phyloP scores from a whole-genome alignment of 805 yeast species.

The Kluyveromyces dobzhanskii region DNA sequence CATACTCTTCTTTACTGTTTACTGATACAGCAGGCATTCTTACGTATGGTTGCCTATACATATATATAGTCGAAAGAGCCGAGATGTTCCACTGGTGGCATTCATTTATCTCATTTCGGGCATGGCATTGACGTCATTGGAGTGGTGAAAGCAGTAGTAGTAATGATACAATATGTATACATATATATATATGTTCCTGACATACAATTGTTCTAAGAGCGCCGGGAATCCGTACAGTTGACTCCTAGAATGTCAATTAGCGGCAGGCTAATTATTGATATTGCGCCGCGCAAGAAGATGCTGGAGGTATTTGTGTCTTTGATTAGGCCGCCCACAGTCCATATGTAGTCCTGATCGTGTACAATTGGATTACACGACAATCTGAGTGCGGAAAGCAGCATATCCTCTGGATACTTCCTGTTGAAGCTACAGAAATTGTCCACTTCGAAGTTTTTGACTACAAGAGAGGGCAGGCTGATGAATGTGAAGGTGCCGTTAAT shows the following conservation, averaged over 20 bases:
- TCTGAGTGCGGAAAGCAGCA: neutral
- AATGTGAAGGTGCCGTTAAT: neutral
- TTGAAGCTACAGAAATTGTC: neutral
- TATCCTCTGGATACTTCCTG: neutral
- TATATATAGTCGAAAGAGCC: no score
- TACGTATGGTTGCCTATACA: no score
- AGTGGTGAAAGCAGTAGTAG: no score
- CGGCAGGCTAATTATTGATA: slow-evolving; percentile 23
- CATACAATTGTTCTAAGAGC: no score
- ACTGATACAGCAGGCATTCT: no score
- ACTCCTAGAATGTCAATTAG: slow-evolving; percentile 15
- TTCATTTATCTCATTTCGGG: no score
- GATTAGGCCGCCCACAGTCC: slow-evolving; percentile 23
- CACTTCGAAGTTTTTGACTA: neutral
- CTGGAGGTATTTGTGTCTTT: slow-evolving; percentile 9
- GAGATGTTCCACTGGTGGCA: no score
- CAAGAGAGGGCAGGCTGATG: slow-evolving; percentile 1
- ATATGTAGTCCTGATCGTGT: slow-evolving; percentile 6
- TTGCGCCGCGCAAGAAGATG: slow-evolving; percentile 23
- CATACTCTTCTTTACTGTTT: no score
- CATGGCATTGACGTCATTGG: no score
- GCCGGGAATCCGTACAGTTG: no score
- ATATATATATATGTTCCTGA: no score
- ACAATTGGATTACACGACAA: neutral
- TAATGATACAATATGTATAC: neutral